Base-by-base conservation (phyloP, 805 yeast species). In the Starmera amethionina region DNA sequence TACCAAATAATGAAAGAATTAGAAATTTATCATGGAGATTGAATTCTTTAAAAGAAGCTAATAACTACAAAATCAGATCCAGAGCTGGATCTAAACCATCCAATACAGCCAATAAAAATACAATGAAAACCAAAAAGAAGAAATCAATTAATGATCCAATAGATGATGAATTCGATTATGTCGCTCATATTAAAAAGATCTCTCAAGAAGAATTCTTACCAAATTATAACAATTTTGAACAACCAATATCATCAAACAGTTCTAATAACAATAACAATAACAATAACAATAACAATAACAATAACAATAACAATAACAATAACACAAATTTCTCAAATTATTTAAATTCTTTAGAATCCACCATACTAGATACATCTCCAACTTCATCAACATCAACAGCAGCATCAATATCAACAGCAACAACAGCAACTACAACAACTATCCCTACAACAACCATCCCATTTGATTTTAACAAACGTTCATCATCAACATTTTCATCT, bases 101-200 rank as follows among this genome's bases (percentile, higher is more conserved):
- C 19, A 18, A 10, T 4, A 15, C 36, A 14, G 10, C 10, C 19
- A 36, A 14, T 22, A 35, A 36, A 14, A 14, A 5, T 11, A 5
- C 12, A 11, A 27, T 14, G 12, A 33, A 30, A 14, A 15, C 27
- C 14, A 27, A 14, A 18, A 19, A 32, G 14, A 25, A 15, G 25
- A 31, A 14, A 30, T 28, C n/a, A 5, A n/a, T 29, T 8, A 35
- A 48, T 25, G 72, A 68, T 47, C 67, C 69, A 5, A 58, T 63
- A 10, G 62, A 66, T 28, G 76, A 67, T 34, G 78, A 75, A 37
- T 77, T 77, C 45, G 79, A 77, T 56, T 77, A 77, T 49, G 72
- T 75, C 4, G 79, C 80, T 10, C 82, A 77, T 48, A 76, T 77
- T 37, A 68, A 72, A 46, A 65, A 66, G 42, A 68, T 77, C 48